Evolutionary conservation across 805 yeast genomes (phyloP), one percentile per base, ranked within the genome.

Genomic region (Pachysolen tannophilus): DNA sequence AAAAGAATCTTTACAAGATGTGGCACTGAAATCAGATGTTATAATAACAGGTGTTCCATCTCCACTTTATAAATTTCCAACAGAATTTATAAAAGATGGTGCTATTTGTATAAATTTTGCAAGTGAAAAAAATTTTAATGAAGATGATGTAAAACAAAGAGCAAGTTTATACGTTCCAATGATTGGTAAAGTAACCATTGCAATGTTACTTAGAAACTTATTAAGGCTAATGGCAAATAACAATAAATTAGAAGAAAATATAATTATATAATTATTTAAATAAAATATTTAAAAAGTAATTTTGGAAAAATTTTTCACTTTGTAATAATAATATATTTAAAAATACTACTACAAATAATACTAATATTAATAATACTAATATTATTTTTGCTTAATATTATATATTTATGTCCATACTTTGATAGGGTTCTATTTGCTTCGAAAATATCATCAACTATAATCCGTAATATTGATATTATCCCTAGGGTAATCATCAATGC

Each of bases 11-110:
- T 56, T 88, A 21, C 76, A 81, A 45, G 72, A 77, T 37, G 73
- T 82, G 19, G 81, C 90, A 2, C 66, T 71, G 21, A 68, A 63
- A 30, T 85, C 96, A 9, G 98, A 92, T 55, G 96, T 92, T 14
- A 75, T 92, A 35, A 83, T 92, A 45, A 92, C 98, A 2, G 98
- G 98, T 35, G 98, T 92, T 6, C 98, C 98, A 4, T 69, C 83
- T 2, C 75, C 80, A 20, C 48, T 53, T 27, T 92, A 90, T 64
- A 87, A 86, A 60, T 87, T 90, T 59, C 95, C 96, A 17, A 71
- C 84, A 3, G 81, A 81, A 41, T 69, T 69, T 44, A 76, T 90
- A 37, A 75, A 78, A 50, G 76, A 86, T 45, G 98, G 98, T 32
- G 86, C 97, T 14, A 84, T 83, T 11, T 84, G 86, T 50, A 77